Base-by-base conservation (phyloP, 495 filamentous ascomycete genomes). In the Lophiostoma macrostomum region DNA sequence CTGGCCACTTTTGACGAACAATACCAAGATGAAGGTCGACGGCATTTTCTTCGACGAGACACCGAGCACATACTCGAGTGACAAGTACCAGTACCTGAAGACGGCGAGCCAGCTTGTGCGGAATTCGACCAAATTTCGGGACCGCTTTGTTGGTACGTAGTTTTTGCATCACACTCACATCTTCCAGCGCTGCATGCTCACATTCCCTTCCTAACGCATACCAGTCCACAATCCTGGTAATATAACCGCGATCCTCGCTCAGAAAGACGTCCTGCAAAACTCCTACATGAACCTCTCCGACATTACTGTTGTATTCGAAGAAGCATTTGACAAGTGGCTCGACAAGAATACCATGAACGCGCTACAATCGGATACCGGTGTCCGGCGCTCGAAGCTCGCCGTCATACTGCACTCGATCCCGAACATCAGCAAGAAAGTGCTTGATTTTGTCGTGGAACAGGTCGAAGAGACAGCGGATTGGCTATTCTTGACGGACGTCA, bases 31-130 rank as follows among this genome's bases (percentile, higher is more conserved):
- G 12, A 43, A 25, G 42, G 34, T 51, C 5, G 45, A 60, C 18
- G 60, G 60, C 10, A 55, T 63, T 6, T 63, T 63, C 43, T 52
- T 63, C n/a, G 60, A 63, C 30, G 60, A 63, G 50, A 51, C 56
- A 10, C 60, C 60, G 14, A 60, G 44, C 29, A 61, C 49, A n/a
- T 64, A 69, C 48, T 45, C 60, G 12, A 18, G 45, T 0, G 49
- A 32, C 13, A 55, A 53, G 25, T 64, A 65, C 24, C 53, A 55
- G 0, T 73, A 73, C 35, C 60, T 73, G 64, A 53, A 67, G 11
- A 39, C 36, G 2, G 49, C 70, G 1, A 63, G 63, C 0, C 12
- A 46, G 31, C 55, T 53, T 3, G 67, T 67, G 43, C 66, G 63
- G 44, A 58, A 61, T 27, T 64, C 57, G 0, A 53, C 53, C 0